These are phyloP conservation scores for Coemansia sp. DNA, from an alignment of 371 early-diverging fungal species.

Conservation along the genomic window DNA sequence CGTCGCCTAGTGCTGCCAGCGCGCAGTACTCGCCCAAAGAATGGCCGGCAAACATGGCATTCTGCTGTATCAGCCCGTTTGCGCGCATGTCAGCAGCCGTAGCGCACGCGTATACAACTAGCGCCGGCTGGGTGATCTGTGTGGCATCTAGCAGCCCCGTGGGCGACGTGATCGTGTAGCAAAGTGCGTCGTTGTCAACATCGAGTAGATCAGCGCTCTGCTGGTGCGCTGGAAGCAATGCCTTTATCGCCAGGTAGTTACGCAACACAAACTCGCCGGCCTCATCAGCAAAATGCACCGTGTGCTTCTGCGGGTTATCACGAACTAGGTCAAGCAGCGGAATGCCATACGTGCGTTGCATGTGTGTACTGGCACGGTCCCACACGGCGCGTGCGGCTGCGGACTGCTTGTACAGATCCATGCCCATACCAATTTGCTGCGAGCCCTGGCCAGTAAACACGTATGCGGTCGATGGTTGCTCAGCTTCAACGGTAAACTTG, in stretches of 20 bases:
- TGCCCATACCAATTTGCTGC: constrained; percentile 95
- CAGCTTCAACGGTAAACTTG: constrained; percentile 83
- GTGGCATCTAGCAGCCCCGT: constrained; percentile 91
- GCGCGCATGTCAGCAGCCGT: constrained; percentile 89
- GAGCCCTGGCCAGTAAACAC: constrained; percentile 98
- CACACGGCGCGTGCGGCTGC: constrained; percentile 84
- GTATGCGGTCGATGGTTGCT: constrained; percentile 87
- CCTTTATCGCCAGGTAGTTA: constrained; percentile 34
- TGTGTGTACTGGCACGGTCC: constrained; percentile 90
- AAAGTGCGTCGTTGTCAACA: constrained; percentile 72
- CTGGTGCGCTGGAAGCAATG: not conserved
- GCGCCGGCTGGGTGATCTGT: constrained; percentile 92
- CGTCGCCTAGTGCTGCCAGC: constrained; percentile 84
- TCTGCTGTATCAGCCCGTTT: constrained; percentile 77
- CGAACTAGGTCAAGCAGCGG: constrained; percentile 91
- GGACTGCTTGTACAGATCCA: constrained; percentile 86
- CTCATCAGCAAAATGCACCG: constrained; percentile 82
- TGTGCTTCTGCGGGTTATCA: constrained; percentile 82
- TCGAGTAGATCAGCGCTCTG: constrained; percentile 60
- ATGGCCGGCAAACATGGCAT: constrained; percentile 92
- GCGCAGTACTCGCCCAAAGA: constrained; percentile 94
- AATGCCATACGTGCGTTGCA: constrained; percentile 83
- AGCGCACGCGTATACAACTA: constrained; percentile 89
- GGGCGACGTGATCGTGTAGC: constrained; percentile 86
- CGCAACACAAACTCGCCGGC: constrained; percentile 83